Conservation (phyloP, 345 rosid species). For the Dipteronia dyeriana region DNA sequence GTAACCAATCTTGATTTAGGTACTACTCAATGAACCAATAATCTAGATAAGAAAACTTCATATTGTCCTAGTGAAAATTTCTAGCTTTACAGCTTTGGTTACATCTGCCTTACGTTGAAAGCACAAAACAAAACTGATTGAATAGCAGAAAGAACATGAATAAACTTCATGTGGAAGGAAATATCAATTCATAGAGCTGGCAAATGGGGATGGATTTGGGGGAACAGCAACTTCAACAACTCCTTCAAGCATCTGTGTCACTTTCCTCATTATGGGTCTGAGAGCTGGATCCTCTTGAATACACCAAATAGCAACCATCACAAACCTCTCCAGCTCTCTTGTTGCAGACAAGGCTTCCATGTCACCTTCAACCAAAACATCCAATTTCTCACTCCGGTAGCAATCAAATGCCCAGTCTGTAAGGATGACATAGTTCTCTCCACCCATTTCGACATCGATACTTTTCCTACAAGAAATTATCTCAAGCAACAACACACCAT, state of each 20-base stretch:
- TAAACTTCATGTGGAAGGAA: too few relatives aligned
- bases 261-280: slow-evolving; percentile 42
- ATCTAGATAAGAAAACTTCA: too few relatives aligned
- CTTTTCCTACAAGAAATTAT: slow-evolving; percentile 39
- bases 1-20: too few relatives aligned
- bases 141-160: not conserved
- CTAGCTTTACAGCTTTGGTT: too few relatives aligned
- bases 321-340: slow-evolving; percentile 19
- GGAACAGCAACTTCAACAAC: slow-evolving; percentile 33
- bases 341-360: slow-evolving; percentile 20
- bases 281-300: slow-evolving; percentile 41
- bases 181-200: too few relatives aligned
- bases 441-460: slow-evolving; percentile 3
- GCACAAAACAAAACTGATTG: not conserved
- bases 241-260: slow-evolving; percentile 50
- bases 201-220: slow-evolving; percentile 32
- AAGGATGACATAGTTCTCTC: slow-evolving; percentile 34
- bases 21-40: too few relatives aligned
- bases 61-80: too few relatives aligned
- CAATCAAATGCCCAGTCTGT: slow-evolving; percentile 41
- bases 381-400: slow-evolving; percentile 29
- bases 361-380: slow-evolving; percentile 31
- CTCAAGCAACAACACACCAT: slow-evolving; percentile 43
- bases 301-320: slow-evolving; percentile 46
- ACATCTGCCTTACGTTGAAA: not conserved